Conservation (phyloP, 139 green algal species). For the Volvox africanus region DNA sequence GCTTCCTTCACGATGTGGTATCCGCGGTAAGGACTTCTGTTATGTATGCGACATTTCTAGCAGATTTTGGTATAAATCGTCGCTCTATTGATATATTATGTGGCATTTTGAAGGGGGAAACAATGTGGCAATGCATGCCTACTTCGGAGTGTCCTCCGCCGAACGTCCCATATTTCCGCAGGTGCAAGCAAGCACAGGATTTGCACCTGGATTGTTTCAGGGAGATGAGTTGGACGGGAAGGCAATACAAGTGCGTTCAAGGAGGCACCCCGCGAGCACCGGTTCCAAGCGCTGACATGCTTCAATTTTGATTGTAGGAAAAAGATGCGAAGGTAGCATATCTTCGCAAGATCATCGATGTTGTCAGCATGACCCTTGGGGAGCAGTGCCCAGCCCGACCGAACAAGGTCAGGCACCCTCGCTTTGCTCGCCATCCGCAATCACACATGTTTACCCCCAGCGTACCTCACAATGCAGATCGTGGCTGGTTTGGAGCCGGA, state of each 20-base stretch:
- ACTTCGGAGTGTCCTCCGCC: neutral
- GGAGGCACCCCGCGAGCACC: neutral
- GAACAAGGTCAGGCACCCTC: constrained; percentile 67
- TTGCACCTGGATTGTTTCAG: constrained; percentile 78
- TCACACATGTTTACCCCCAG: neutral
- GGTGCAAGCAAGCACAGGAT: constrained; percentile 79
- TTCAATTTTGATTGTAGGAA: constrained; percentile 63
- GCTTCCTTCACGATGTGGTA: constrained; percentile 91
- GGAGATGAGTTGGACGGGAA: constrained; percentile 76
- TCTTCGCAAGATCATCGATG: constrained; percentile 84
- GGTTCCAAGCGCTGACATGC: neutral
- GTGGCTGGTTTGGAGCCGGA: constrained; percentile 89
- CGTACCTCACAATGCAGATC: constrained; percentile 65
- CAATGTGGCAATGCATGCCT: neutral
- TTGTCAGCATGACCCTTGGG: constrained; percentile 64
- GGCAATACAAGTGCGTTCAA: constrained; percentile 66
- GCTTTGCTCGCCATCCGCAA: neutral
- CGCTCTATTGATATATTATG: too few relatives aligned
- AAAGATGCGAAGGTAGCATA: constrained; percentile 86
- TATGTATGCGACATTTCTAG: too few relatives aligned
- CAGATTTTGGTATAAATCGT: too few relatives aligned
- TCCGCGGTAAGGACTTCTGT: constrained; percentile 64
- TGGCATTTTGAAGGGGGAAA: too few relatives aligned
- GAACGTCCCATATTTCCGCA: constrained; percentile 41
- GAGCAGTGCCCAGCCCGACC: constrained; percentile 76